Evolutionary conservation across 2,329 filamentous ascomycete species (phyloP).

Genomic region (Scedosporium boydii): DNA sequence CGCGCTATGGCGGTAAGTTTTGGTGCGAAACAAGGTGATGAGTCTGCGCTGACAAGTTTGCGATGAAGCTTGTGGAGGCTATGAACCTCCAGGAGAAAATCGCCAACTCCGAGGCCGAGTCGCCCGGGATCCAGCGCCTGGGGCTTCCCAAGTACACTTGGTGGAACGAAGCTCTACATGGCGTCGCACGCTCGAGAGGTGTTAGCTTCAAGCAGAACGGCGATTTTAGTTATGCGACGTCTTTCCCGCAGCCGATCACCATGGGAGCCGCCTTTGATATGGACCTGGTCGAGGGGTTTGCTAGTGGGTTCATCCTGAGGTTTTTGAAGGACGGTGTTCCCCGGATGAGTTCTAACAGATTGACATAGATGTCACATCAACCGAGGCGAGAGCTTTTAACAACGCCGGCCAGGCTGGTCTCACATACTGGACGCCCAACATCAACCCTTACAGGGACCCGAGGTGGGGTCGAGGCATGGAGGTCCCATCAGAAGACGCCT

Average conservation of each 20-base stretch:
- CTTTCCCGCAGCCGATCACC: slow-evolving; percentile 55
- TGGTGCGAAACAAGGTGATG: too few species aligned
- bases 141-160: slow-evolving; percentile 50
- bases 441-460: slow-evolving; percentile 55
- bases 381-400: slow-evolving; percentile 55
- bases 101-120: slow-evolving; percentile 20
- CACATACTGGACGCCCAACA: slow-evolving; percentile 58
- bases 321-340: too few species aligned
- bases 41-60: background rate
- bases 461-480: slow-evolving; percentile 54
- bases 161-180: slow-evolving; percentile 56
- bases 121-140: slow-evolving; percentile 28
- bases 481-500: slow-evolving; percentile 48
- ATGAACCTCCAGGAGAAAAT: slow-evolving; percentile 24
- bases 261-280: slow-evolving; percentile 57
- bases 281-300: slow-evolving; percentile 34
- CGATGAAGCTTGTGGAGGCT: slow-evolving; percentile 15
- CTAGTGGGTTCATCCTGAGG: background rate
- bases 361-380: slow-evolving; percentile 46
- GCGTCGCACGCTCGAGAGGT: slow-evolving; percentile 45
- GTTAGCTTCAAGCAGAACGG: slow-evolving; percentile 29
- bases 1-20: slow-evolving; percentile 3
- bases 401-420: slow-evolving; percentile 47
- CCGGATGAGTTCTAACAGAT: slow-evolving; percentile 12
- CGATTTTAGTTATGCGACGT: slow-evolving; percentile 52